phyloP scores from a whole-genome alignment of 179 eudicot species.

The Patellifolia procumbens region DNA sequence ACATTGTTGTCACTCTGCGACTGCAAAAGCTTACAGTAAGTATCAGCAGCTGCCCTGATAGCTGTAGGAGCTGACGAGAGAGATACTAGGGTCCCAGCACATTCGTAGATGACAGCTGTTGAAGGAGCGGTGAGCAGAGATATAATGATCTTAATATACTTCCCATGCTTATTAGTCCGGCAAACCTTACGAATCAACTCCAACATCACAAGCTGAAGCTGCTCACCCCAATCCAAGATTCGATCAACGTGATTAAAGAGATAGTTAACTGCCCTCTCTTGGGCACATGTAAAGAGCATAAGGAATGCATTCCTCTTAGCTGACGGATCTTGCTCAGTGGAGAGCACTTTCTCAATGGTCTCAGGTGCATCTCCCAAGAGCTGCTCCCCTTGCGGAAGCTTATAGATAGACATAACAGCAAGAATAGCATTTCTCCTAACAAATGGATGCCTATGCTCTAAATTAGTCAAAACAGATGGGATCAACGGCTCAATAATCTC shows the following conservation, averaged over 20 bases:
- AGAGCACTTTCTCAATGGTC: slow-evolving; percentile 65
- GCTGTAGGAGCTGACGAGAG: slow-evolving; percentile 78
- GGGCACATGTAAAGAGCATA: slow-evolving; percentile 65
- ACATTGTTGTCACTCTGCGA: slow-evolving; percentile 85
- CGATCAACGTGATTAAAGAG: slow-evolving; percentile 58
- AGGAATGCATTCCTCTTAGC: slow-evolving; percentile 85
- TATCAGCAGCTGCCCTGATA: slow-evolving; percentile 70
- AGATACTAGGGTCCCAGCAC: slow-evolving; percentile 76
- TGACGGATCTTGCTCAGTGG: slow-evolving; percentile 65
- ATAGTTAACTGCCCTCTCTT: slow-evolving; percentile 68
- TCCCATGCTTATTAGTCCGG: slow-evolving; percentile 68
- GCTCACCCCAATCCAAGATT: slow-evolving; percentile 72
- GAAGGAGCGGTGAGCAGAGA: slow-evolving; percentile 71
- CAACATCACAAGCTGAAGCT: slow-evolving; percentile 74
- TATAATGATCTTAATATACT: slow-evolving; percentile 68
- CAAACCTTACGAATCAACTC: slow-evolving; percentile 78
- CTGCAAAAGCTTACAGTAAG: slow-evolving; percentile 70
- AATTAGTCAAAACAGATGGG: slow-evolving; percentile 58
- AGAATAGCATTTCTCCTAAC: slow-evolving; percentile 78
- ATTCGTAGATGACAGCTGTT: slow-evolving; percentile 65
- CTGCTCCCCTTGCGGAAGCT: slow-evolving; percentile 78
- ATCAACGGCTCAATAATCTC: slow-evolving; percentile 76
- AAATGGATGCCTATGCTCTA: slow-evolving; percentile 69
- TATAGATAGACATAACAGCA: slow-evolving; percentile 68
- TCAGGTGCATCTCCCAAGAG: slow-evolving; percentile 69